A percentile compares a stretch with the other conserved stretches of the same genome.
These are phyloP conservation scores for Jimgerdemannia lactiflua DNA, from an alignment of 192 early-diverging fungal genomes.

Conservation along the genomic window DNA sequence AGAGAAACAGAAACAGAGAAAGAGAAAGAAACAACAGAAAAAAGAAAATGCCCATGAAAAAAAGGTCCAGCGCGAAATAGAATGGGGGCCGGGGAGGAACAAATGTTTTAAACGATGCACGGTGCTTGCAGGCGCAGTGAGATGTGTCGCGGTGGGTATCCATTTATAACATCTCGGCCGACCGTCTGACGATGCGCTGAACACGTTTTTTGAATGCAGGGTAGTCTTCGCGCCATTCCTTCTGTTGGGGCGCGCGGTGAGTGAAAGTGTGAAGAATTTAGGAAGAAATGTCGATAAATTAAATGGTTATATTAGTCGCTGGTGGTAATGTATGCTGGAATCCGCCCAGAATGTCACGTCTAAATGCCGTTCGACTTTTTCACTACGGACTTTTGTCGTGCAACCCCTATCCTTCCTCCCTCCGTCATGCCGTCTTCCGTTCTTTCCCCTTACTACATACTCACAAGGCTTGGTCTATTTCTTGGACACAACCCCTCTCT, in stretches of 20 bases:
- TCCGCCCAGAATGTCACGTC: no score
- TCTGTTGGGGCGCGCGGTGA: slow-evolving; percentile 38
- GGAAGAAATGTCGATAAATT: background rate
- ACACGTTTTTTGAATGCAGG: slow-evolving; percentile 74
- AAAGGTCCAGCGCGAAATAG: background rate
- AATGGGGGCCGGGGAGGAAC: background rate
- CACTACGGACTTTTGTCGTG: no score
- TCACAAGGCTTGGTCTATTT: no score
- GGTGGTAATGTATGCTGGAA: background rate
- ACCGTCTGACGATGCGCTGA: slow-evolving; percentile 51
- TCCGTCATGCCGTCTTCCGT: no score
- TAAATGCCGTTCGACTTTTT: no score
- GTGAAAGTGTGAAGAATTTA: background rate
- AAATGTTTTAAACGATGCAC: background rate
- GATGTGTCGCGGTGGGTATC: background rate
- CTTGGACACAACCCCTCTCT: background rate
- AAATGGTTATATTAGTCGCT: background rate
- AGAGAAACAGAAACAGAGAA: background rate
- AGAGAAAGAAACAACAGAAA: background rate
- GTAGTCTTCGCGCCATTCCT: slow-evolving; percentile 73
- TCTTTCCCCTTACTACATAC: no score
- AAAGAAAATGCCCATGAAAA: background rate
- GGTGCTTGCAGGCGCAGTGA: background rate
- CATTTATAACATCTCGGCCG: slow-evolving; percentile 42
- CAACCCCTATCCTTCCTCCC: background rate